phyloP scores from a whole-genome alignment of 257 asterid genomes.

The Paulownia fortunei region DNA sequence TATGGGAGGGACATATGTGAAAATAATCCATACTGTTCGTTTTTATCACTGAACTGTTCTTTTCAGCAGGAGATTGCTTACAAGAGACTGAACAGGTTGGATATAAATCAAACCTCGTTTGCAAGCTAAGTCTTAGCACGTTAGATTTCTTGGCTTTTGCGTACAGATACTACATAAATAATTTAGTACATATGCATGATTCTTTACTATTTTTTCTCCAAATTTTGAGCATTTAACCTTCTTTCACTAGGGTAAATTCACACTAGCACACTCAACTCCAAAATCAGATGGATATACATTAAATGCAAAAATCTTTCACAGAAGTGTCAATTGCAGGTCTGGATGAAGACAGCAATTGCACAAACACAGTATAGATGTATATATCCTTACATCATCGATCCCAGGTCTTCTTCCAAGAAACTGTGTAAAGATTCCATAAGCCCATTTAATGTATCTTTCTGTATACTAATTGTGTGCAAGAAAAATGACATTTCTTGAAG shows the following conservation, averaged over 20 bases:
- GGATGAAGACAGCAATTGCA: slow-evolving; percentile 2
- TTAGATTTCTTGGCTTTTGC: slow-evolving; percentile 21
- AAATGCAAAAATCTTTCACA: slow-evolving; percentile 29
- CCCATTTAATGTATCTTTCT: slow-evolving; percentile 13
- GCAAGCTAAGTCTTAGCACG: background rate
- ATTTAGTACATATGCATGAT: background rate
- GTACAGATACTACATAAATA: background rate
- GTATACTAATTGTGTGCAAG: slow-evolving; percentile 33
- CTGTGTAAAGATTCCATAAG: background rate
- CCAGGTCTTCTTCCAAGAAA: background rate
- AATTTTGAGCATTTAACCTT: background rate
- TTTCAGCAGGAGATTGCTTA: slow-evolving; percentile 16
- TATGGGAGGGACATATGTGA: background rate
- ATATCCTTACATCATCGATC: background rate
- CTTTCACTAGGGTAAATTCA: slow-evolving; percentile 34
- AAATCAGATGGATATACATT: slow-evolving; percentile 8
- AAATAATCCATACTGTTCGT: background rate
- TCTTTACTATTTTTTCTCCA: background rate
- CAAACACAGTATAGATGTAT: background rate
- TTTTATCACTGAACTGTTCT: slow-evolving; percentile 27
- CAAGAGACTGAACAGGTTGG: slow-evolving; percentile 24
- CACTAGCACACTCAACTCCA: slow-evolving; percentile 15
- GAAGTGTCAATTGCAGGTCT: slow-evolving; percentile 29
- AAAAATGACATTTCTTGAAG: slow-evolving; percentile 34
- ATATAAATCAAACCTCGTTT: background rate